phyloP scores from a whole-genome alignment of 305 asterid species.

The Stenogyne calaminthoides region DNA sequence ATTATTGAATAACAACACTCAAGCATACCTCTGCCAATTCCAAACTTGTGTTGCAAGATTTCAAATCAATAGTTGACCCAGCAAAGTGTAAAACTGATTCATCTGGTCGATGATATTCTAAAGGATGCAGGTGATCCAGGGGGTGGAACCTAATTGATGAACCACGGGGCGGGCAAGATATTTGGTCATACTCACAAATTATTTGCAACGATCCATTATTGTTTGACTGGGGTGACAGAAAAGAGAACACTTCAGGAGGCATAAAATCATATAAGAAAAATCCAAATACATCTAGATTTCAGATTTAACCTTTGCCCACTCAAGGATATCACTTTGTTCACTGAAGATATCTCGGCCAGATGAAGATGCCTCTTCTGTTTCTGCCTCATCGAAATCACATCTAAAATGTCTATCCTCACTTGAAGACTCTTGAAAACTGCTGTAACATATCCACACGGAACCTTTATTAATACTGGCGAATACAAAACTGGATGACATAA shows the following conservation, averaged over 20 bases:
- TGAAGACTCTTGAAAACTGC: constrained; percentile 87
- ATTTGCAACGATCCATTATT: constrained; percentile 83
- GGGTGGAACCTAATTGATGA: constrained; percentile 85
- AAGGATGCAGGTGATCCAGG: constrained; percentile 90
- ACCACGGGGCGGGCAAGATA: constrained; percentile 75
- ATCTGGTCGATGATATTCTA: constrained; percentile 82
- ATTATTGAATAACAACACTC: constrained; percentile 13
- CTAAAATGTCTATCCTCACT: constrained; percentile 80
- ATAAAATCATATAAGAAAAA: constrained; percentile 25
- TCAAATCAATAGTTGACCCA: constrained; percentile 85
- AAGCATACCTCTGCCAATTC: constrained; percentile 84
- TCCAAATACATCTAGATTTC: constrained; percentile 21
- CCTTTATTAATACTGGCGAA: background rate
- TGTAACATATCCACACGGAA: constrained; percentile 28
- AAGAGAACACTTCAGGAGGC: constrained; percentile 23
- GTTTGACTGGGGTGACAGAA: constrained; percentile 60
- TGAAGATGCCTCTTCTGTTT: constrained; percentile 85
- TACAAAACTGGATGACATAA: constrained; percentile 2
- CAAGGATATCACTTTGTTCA: constrained; percentile 83
- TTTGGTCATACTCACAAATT: constrained; percentile 76
- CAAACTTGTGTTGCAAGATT: constrained; percentile 86
- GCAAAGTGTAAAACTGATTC: constrained; percentile 70
- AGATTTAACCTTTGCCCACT: constrained; percentile 92
- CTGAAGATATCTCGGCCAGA: constrained; percentile 87
- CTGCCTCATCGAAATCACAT: constrained; percentile 73